A percentile compares a stretch with the other conserved stretches of the same genome.
Conservation (phyloP, 768 basidiomycete genomes). For the Lactarius hatsudake region DNA sequence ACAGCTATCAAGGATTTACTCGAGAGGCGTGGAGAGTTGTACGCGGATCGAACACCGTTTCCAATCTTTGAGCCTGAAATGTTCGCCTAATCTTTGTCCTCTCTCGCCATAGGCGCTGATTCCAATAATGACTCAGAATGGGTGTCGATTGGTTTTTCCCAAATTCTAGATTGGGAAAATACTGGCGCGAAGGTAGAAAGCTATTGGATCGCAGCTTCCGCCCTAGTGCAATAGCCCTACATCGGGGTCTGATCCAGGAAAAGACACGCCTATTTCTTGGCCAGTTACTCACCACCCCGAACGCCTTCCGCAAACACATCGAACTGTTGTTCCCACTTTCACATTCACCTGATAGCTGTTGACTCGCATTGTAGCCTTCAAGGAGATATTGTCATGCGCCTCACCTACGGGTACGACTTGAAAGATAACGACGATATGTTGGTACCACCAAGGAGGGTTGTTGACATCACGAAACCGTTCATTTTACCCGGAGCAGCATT, state of each 20-base stretch:
- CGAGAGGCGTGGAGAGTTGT: conserved; percentile 10
- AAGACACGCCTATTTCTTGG: conserved; percentile 6
- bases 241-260: conserved; percentile 4
- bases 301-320: background rate
- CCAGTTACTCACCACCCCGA: background rate
- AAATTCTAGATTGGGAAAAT: background rate
- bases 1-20: conserved; percentile 10
- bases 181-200: conserved; percentile 1
- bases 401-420: conserved; percentile 13
- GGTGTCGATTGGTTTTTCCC: background rate
- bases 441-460: background rate
- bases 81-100: background rate
- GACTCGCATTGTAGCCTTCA: background rate
- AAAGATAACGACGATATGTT: background rate
- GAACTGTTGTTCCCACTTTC: background rate
- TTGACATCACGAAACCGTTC: background rate
- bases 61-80: conserved; percentile 3
- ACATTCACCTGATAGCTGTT: background rate
- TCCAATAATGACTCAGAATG: background rate
- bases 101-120: background rate
- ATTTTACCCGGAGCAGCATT: conserved; percentile 6
- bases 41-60: conserved; percentile 7
- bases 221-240: background rate
- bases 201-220: conserved; percentile 12
- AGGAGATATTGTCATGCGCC: conserved; percentile 1